phyloP scores from a whole-genome alignment of 805 yeast genomes.

The Metschnikowia noctiluminum region DNA sequence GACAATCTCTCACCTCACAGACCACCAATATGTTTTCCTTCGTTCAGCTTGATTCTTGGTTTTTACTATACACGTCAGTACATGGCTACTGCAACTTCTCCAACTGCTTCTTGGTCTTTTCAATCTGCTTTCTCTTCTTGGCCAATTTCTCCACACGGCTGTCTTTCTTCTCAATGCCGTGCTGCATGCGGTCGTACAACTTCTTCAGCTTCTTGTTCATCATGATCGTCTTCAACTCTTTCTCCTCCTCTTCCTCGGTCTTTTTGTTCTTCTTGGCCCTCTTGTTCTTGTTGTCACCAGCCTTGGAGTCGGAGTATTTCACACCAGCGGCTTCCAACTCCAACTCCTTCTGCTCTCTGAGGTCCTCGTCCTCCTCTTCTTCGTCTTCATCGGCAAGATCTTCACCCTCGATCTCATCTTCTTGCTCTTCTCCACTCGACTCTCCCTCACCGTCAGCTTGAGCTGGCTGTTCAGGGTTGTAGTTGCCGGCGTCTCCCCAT shows the following conservation, averaged over 20 bases:
- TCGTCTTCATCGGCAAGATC: conserved; percentile 42
- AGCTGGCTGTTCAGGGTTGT: conserved; percentile 68
- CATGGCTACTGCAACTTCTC: conserved; percentile 8
- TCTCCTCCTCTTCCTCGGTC: conserved; percentile 54
- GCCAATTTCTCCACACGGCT: conserved; percentile 64
- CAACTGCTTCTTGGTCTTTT: conserved; percentile 53
- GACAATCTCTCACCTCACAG: too few relatives aligned
- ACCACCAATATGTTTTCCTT: too few relatives aligned
- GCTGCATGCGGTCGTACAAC: conserved; percentile 91
- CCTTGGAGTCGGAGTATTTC: conserved; percentile 57
- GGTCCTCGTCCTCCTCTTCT: conserved; percentile 56
- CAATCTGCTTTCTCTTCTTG: conserved; percentile 67
- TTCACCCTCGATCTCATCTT: conserved; percentile 48
- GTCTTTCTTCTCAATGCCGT: conserved; percentile 81
- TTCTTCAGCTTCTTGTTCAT: conserved; percentile 96
- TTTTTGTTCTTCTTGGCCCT: conserved; percentile 30
- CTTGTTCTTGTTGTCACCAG: conserved; percentile 15
- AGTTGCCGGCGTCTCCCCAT: conserved; percentile 95
- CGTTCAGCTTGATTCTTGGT: background rate
- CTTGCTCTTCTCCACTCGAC: conserved; percentile 45
- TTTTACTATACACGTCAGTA: conserved; percentile 1
- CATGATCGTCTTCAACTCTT: conserved; percentile 92
- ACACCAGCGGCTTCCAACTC: conserved; percentile 81
- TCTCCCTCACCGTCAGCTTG: conserved; percentile 40
- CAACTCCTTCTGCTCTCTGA: conserved; percentile 81